These are phyloP conservation scores for Thelephora ganbajun DNA, from an alignment of 768 basidiomycete species.

Conservation along the genomic window DNA sequence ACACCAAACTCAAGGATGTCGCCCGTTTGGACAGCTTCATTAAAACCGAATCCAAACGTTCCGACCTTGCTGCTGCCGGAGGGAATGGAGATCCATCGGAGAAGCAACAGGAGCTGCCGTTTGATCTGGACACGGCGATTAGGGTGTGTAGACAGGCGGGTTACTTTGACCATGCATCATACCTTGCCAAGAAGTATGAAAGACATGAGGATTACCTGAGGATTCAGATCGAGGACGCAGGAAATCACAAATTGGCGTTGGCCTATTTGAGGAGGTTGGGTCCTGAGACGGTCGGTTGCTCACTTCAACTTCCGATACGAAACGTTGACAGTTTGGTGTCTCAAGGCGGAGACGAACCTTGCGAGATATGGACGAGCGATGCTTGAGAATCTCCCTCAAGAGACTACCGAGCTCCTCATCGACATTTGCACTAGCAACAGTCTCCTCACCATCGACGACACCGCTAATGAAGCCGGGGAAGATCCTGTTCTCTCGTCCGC, in stretches of 20 bases:
- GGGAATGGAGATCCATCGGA: slow-evolving; percentile 27
- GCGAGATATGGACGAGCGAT: slow-evolving; percentile 82
- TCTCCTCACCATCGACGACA: slow-evolving; percentile 25
- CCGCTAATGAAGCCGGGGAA: slow-evolving; percentile 19
- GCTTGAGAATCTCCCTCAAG: slow-evolving; percentile 68
- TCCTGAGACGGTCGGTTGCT: slow-evolving; percentile 54
- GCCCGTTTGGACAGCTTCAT: slow-evolving; percentile 83
- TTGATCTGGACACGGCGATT: slow-evolving; percentile 95
- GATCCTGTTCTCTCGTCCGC: background rate
- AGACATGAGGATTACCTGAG: slow-evolving; percentile 87
- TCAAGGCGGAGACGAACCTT: slow-evolving; percentile 76
- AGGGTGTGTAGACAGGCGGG: slow-evolving; percentile 93
- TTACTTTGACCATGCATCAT: slow-evolving; percentile 90
- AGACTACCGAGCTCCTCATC: slow-evolving; percentile 83
- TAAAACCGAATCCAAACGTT: slow-evolving; percentile 61
- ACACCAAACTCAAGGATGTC: slow-evolving; percentile 92
- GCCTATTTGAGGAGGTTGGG: slow-evolving; percentile 69
- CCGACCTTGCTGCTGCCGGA: slow-evolving; percentile 12
- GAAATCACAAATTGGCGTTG: slow-evolving; percentile 69
- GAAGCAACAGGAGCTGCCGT: slow-evolving; percentile 53
- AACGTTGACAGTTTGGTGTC: background rate
- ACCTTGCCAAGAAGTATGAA: slow-evolving; percentile 84
- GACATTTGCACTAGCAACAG: slow-evolving; percentile 73
- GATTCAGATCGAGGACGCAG: slow-evolving; percentile 89
- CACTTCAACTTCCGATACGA: background rate